Evolutionary conservation across 2,329 filamentous ascomycete genomes (phyloP).

Genomic region (Beauveria varroae): DNA sequence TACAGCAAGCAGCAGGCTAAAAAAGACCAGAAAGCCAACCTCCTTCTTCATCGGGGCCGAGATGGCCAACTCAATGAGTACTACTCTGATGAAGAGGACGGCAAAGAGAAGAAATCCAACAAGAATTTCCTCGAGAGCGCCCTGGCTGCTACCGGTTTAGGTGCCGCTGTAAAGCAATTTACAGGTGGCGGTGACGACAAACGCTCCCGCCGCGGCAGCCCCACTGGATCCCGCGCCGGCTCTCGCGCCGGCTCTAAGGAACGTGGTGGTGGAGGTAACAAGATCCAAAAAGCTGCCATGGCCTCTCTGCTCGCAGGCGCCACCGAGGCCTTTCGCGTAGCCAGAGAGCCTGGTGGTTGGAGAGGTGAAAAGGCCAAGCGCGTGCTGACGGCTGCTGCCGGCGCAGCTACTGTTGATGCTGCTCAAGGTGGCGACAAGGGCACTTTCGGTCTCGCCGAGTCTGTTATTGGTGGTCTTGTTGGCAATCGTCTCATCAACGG

Average conservation of each 20-base stretch:
- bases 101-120: conserved; percentile 51
- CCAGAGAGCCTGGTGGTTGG: conserved; percentile 85
- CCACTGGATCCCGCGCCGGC: conserved; percentile 38
- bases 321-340: conserved; percentile 82
- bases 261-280: conserved; percentile 40
- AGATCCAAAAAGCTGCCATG: conserved; percentile 80
- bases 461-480: conserved; percentile 80
- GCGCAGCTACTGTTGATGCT: conserved; percentile 79
- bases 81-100: conserved; percentile 50
- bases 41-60: conserved; percentile 45
- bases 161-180: conserved; percentile 52
- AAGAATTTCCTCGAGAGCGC: conserved; percentile 59
- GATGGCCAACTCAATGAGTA: conserved; percentile 46
- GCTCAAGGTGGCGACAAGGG: conserved; percentile 66
- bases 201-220: conserved; percentile 36
- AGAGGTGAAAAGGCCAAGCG: conserved; percentile 87
- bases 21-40: conserved; percentile 47
- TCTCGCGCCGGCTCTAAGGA: conserved; percentile 47
- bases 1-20: conserved; percentile 55
- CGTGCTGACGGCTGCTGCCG: conserved; percentile 76
- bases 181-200: conserved; percentile 40
- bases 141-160: conserved; percentile 54
- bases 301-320: conserved; percentile 85
- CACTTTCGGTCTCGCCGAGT: conserved; percentile 77
- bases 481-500: conserved; percentile 83